Evolutionary conservation across 371 early-diverging fungal genomes (phyloP).

Genomic region (Syncephalastrum sp.): DNA sequence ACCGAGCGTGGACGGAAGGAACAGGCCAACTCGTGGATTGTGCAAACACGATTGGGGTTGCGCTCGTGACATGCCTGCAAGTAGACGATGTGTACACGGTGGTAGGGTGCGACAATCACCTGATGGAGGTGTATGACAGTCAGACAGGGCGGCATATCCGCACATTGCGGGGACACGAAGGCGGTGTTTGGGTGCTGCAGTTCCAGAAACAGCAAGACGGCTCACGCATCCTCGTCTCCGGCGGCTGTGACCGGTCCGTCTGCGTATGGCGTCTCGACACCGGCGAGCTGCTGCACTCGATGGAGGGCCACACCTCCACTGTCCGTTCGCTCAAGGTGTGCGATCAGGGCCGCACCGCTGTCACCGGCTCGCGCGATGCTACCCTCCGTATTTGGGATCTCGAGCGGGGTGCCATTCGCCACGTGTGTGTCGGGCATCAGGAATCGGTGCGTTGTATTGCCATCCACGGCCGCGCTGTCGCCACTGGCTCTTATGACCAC

Average conservation of each 20-base stretch:
- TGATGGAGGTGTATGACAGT: conserved; percentile 83
- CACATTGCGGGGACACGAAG: conserved; percentile 81
- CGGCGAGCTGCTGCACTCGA: conserved; percentile 65
- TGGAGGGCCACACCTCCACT: conserved; percentile 87
- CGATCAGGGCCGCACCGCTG: conserved; percentile 47
- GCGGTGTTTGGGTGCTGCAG: conserved; percentile 94
- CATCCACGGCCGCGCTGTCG: conserved; percentile 67
- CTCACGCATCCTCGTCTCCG: conserved; percentile 54
- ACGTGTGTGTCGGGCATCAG: conserved; percentile 73
- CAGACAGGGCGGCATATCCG: conserved; percentile 61
- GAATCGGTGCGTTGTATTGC: conserved; percentile 83
- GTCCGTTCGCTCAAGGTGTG: conserved; percentile 82
- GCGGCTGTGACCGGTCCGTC: conserved; percentile 77
- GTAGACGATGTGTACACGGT: conserved; percentile 84
- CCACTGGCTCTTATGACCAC: conserved; percentile 88
- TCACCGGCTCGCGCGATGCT: conserved; percentile 90
- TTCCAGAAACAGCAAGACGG: conserved; percentile 53
- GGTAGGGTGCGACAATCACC: conserved; percentile 81
- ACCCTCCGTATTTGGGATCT: conserved; percentile 81
- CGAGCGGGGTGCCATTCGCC: conserved; percentile 56
- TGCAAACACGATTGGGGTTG: conserved; percentile 60
- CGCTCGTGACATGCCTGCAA: conserved; percentile 85
- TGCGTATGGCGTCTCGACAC: conserved; percentile 85
- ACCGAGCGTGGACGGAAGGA: conserved; percentile 69
- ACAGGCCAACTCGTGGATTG: conserved; percentile 29